Percentiles rank a stretch among this genome's conserved stretches.
Conservation (phyloP, 352 stramenopile genomes). For the Globisporangium abappressorium region DNA sequence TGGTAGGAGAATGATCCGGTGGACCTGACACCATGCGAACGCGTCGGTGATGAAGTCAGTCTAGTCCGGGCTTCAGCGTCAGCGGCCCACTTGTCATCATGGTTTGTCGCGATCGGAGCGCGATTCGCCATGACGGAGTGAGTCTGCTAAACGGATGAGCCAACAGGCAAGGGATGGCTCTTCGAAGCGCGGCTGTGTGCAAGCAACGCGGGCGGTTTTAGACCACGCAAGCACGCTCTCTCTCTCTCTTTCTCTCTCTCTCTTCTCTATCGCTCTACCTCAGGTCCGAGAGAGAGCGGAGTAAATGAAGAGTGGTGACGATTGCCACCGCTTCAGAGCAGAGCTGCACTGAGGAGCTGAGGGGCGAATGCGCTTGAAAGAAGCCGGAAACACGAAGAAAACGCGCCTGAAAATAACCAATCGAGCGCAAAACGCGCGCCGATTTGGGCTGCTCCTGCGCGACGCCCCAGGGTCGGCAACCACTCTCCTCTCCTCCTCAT, state of each 20-base stretch:
- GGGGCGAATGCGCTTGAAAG: not conserved
- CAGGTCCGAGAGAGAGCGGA: not conserved
- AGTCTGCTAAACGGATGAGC: not conserved
- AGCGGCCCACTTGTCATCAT: conserved; percentile 9
- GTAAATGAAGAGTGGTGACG: conserved; percentile 7
- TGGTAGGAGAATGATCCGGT: conserved; percentile 18
- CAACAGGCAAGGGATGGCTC: not conserved
- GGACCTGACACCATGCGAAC: conserved; percentile 12
- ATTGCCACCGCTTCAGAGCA: not conserved
- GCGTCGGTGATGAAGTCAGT: conserved; percentile 14
- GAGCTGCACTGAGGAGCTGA: not conserved
- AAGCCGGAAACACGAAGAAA: not conserved
- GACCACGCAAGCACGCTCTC: not conserved
- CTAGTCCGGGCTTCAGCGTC: conserved; percentile 11
- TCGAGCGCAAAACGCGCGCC: not conserved
- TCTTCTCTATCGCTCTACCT: not conserved
- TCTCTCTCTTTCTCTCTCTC: not conserved
- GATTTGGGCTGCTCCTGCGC: not conserved
- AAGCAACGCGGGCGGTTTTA: not conserved
- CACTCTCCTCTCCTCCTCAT: not conserved
- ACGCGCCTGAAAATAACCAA: conserved; percentile 8
- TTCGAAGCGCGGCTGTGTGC: not conserved
- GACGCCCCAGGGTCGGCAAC: not conserved
- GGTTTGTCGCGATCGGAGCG: not conserved
- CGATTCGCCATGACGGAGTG: conserved; percentile 10